Evolutionary conservation across 306 rosid genomes (phyloP).

Genomic region (Chamaecrista fasciculata): DNA sequence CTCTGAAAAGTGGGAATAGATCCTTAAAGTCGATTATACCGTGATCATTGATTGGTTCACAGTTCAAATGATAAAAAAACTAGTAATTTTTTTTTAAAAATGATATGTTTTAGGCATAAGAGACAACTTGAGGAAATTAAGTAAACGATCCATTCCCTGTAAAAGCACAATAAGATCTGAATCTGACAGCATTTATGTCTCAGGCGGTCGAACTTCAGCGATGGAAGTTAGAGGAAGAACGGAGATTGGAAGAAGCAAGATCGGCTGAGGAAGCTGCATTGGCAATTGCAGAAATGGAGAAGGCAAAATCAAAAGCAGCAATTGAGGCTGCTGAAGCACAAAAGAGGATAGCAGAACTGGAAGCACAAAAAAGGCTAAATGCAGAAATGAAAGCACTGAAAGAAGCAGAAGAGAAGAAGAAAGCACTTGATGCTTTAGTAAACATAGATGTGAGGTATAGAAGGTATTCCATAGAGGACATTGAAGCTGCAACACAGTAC

Average conservation of each 20-base stretch:
- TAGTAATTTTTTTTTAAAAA: no score
- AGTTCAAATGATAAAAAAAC: no score
- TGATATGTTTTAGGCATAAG: no score
- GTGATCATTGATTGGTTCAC: no score
- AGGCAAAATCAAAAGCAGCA: conserved; percentile 84
- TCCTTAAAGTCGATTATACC: no score
- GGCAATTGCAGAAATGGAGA: conserved; percentile 72
- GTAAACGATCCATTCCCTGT: no score
- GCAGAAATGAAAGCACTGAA: conserved; percentile 77
- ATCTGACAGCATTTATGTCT: conserved; percentile 27
- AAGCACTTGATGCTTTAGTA: conserved; percentile 52
- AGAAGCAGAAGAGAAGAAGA: conserved; percentile 71
- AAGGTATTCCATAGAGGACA: conserved; percentile 75
- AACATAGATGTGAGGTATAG: conserved; percentile 64
- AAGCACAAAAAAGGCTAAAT: conserved; percentile 71
- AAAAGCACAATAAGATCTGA: conserved; percentile 27
- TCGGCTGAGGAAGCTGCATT: conserved; percentile 80
- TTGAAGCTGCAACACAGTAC: conserved; percentile 75
- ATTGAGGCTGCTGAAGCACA: conserved; percentile 92
- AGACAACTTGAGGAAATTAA: no score
- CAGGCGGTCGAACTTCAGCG: conserved; percentile 85
- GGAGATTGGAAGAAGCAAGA: conserved; percentile 71
- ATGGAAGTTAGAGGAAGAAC: conserved; percentile 85
- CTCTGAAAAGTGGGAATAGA: no score
- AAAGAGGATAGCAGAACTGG: conserved; percentile 74